These are phyloP conservation scores for Aspergillus terreus DNA, from an alignment of 2,329 filamentous ascomycete species.

Conservation along the genomic window DNA sequence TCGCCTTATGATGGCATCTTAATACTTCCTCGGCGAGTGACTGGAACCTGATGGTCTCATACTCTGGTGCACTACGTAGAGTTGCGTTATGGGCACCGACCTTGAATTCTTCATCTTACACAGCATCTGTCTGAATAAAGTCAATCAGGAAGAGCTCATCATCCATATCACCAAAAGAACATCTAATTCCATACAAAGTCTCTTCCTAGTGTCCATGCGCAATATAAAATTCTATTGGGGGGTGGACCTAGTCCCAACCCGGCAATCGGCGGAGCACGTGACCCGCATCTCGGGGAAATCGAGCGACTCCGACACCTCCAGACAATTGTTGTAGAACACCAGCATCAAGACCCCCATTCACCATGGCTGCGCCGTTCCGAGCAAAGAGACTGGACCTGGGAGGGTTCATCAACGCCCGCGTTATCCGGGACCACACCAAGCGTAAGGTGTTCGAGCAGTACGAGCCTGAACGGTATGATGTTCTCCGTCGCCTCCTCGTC, in stretches of 20 bases:
- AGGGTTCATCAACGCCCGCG: conserved; percentile 79
- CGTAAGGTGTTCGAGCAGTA: conserved; percentile 83
- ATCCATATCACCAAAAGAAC: too few species aligned
- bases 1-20: too few species aligned
- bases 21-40: too few species aligned
- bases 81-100: too few species aligned
- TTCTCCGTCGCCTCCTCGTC: neutral
- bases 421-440: conserved; percentile 94
- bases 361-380: conserved; percentile 74
- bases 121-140: too few species aligned
- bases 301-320: conserved; percentile 2
- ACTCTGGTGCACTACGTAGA: too few species aligned
- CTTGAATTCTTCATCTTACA: too few species aligned
- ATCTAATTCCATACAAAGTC: too few species aligned
- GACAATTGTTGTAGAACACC: too few species aligned
- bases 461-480: conserved; percentile 76
- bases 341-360: conserved; percentile 28
- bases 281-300: conserved; percentile 5
- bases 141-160: too few species aligned
- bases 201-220: neutral
- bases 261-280: conserved; percentile 13
- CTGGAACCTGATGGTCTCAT: too few species aligned
- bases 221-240: neutral
- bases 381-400: conserved; percentile 86
- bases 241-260: conserved; percentile 23